Percentiles rank a stretch among this genome's conserved stretches.
phyloP scores from a whole-genome alignment of 1,284 basidiomycete genomes.

The Papiliotrema nemorosa region DNA sequence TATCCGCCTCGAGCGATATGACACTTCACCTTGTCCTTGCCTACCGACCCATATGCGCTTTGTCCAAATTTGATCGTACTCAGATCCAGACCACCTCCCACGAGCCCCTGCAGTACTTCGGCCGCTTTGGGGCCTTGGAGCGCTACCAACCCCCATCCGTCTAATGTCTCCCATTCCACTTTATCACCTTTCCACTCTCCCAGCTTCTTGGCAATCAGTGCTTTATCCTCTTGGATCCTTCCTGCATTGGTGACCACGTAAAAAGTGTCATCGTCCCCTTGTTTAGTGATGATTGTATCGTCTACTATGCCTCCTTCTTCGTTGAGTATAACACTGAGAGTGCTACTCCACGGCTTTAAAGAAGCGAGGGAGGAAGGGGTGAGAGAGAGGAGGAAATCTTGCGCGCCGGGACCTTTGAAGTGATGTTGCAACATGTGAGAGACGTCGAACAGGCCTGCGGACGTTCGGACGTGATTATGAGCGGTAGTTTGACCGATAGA shows the following conservation, averaged over 20 bases:
- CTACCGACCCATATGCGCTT: conserved; percentile 68
- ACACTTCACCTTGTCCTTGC: conserved; percentile 61
- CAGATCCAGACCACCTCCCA: conserved; percentile 60
- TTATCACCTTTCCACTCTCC: conserved; percentile 71
- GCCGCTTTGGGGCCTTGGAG: conserved; percentile 87
- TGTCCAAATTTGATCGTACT: conserved; percentile 71
- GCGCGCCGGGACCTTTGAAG: conserved; percentile 69
- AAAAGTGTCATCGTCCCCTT: conserved; percentile 68
- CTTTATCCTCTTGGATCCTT: conserved; percentile 72
- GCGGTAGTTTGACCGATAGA: conserved; percentile 81
- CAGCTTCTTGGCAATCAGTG: conserved; percentile 69
- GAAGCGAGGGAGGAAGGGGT: conserved; percentile 73
- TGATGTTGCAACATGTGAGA: conserved; percentile 94
- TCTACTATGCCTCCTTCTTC: conserved; percentile 91
- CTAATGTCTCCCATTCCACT: conserved; percentile 77
- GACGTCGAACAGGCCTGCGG: conserved; percentile 91
- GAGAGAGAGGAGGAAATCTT: conserved; percentile 77
- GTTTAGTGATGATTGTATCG: conserved; percentile 81
- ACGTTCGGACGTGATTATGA: conserved; percentile 82
- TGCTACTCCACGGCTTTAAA: conserved; percentile 67
- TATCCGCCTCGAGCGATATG: conserved; percentile 97
- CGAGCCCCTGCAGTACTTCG: conserved; percentile 69
- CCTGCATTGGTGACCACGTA: conserved; percentile 98
- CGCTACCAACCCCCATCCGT: conserved; percentile 84
- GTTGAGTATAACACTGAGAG: conserved; percentile 85